These are phyloP conservation scores for Vaccinium darrowii DNA, from an alignment of 148 eudicot species.

Conservation along the genomic window DNA sequence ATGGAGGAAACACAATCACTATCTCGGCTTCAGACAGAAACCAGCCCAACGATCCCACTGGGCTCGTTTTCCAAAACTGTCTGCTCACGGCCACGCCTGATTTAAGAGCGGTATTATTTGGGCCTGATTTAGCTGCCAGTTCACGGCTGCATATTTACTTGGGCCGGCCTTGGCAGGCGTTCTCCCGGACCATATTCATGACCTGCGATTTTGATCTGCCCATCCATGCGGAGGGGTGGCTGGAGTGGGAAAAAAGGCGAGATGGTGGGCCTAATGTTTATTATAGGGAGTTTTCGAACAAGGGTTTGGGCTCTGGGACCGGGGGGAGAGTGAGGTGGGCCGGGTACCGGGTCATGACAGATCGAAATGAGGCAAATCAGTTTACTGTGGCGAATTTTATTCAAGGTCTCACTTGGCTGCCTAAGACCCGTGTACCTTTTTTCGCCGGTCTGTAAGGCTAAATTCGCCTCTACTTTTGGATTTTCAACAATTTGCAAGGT, in stretches of 20 bases:
- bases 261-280: conserved; percentile 31
- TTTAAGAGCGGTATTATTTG: conserved; percentile 29
- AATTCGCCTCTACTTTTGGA: neutral
- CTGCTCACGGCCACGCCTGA: conserved; percentile 15
- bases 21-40: conserved; percentile 37
- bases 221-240: conserved; percentile 49
- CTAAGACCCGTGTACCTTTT: conserved; percentile 29
- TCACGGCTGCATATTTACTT: conserved; percentile 48
- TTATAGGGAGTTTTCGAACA: conserved; percentile 56
- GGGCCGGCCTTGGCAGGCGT: conserved; percentile 76
- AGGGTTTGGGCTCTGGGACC: conserved; percentile 49
- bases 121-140: conserved; percentile 38
- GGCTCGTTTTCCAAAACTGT: conserved; percentile 55
- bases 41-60: no score
- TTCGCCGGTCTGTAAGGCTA: conserved; percentile 5
- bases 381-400: conserved; percentile 47
- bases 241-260: conserved; percentile 36
- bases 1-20: conserved; percentile 25
- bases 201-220: conserved; percentile 34
- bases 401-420: conserved; percentile 46
- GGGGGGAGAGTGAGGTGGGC: conserved; percentile 54
- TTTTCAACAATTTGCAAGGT: neutral
- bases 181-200: conserved; percentile 50
- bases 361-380: conserved; percentile 12
- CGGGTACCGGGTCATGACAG: conserved; percentile 40